Conservation (phyloP, 371 early-diverging fungal species). For the Circinella umbellata region DNA sequence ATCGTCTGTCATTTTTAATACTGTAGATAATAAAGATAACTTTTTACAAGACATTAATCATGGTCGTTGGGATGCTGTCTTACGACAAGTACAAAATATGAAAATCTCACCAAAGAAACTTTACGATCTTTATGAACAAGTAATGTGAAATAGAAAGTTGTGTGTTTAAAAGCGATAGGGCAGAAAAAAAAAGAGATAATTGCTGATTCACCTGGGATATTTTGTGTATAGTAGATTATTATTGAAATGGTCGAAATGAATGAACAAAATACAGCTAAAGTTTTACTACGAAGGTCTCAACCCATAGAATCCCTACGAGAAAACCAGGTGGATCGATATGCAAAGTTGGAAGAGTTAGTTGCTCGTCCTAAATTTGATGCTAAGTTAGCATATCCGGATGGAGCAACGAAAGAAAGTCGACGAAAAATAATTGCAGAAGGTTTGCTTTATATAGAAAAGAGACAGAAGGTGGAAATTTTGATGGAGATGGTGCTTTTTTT, state of each 20-base stretch:
- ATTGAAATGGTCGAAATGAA: conserved; percentile 85
- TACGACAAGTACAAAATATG: conserved; percentile 72
- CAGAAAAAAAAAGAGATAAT: background rate
- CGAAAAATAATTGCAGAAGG: conserved; percentile 73
- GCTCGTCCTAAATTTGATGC: conserved; percentile 67
- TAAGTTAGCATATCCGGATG: conserved; percentile 56
- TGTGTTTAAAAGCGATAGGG: background rate
- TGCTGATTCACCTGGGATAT: background rate
- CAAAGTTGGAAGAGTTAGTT: conserved; percentile 78
- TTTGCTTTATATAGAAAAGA: conserved; percentile 14
- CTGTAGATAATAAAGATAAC: conserved; percentile 75
- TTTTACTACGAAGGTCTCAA: conserved; percentile 86
- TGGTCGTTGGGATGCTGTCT: conserved; percentile 89
- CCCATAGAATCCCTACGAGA: conserved; percentile 80
- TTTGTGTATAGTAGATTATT: conserved; percentile 61
- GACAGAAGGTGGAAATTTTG: too few relatives aligned
- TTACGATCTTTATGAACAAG: conserved; percentile 91
- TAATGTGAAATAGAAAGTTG: conserved; percentile 28
- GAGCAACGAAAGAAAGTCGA: conserved; percentile 66
- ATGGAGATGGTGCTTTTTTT: too few relatives aligned
- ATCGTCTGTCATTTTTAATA: conserved; percentile 75
- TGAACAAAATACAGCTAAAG: conserved; percentile 85
- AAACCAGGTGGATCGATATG: conserved; percentile 78
- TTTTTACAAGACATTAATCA: conserved; percentile 76
- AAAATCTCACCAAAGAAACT: conserved; percentile 70